These are phyloP conservation scores for Tylopilus orsonianus DNA, from an alignment of 1,284 basidiomycete genomes.

Conservation along the genomic window DNA sequence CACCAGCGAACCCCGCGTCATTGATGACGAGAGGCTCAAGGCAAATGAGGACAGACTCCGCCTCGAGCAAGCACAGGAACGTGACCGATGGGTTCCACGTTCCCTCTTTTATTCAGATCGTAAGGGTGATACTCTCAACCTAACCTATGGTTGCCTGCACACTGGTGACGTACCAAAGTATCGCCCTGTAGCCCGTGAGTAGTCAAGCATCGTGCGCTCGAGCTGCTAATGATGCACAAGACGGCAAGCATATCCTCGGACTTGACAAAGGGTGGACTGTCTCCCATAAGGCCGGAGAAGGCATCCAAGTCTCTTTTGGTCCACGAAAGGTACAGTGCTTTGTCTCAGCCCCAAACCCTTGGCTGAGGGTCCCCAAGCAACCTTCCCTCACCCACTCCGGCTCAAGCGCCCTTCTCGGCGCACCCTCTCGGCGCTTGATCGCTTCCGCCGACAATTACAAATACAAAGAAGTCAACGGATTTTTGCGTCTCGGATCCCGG, in stretches of 20 bases:
- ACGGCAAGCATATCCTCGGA: constrained; percentile 64
- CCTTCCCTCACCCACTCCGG: constrained; percentile 56
- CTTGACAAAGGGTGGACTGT: constrained; percentile 49
- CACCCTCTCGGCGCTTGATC: constrained; percentile 47
- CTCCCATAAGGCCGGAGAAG: constrained; percentile 49
- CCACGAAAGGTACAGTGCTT: constrained; percentile 46
- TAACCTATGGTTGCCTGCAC: constrained; percentile 69
- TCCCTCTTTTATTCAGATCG: constrained; percentile 63
- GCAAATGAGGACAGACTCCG: constrained; percentile 36
- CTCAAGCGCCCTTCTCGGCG: constrained; percentile 50
- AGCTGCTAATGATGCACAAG: constrained; percentile 59
- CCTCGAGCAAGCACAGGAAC: constrained; percentile 22
- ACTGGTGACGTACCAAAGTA: constrained; percentile 69
- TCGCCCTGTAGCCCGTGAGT: constrained; percentile 54
- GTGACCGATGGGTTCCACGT: constrained; percentile 31
- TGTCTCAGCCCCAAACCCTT: constrained; percentile 1
- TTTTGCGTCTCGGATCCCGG: constrained; percentile 54
- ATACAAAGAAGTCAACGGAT: constrained; percentile 64
- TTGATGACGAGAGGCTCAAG: constrained; percentile 39
- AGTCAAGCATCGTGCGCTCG: constrained; percentile 11
- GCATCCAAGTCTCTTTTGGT: constrained; percentile 59
- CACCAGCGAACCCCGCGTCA: constrained; percentile 12
- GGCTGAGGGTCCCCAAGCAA: constrained; percentile 38
- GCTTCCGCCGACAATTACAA: constrained; percentile 40
- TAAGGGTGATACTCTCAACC: constrained; percentile 67